A percentile compares a stretch with the other conserved stretches of the same genome.
phyloP scores from a whole-genome alignment of 2,329 filamentous ascomycete species.

The Endoconidiophora polonica region DNA sequence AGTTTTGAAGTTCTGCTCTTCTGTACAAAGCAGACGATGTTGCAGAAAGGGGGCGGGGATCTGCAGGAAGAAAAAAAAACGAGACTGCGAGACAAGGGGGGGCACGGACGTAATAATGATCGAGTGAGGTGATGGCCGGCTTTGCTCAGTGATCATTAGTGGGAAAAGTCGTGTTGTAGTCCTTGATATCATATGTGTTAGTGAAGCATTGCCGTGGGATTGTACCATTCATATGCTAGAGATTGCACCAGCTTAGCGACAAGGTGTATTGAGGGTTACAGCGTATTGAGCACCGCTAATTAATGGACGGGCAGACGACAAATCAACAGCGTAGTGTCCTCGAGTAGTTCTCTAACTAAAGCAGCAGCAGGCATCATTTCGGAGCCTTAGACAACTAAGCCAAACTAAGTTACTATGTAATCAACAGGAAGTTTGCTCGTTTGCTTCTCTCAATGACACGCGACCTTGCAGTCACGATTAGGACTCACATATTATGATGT shows the following conservation, averaged over 20 bases:
- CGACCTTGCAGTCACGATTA: not conserved
- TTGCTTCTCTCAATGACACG: not conserved
- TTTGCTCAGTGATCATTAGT: not conserved
- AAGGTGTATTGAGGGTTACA: too few species aligned
- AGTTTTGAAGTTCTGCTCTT: not conserved
- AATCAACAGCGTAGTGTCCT: too few species aligned
- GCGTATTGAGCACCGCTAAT: too few species aligned
- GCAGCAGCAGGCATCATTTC: too few species aligned
- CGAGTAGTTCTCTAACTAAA: too few species aligned
- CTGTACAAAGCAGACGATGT: not conserved
- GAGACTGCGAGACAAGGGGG: not conserved
- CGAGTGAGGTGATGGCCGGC: not conserved
- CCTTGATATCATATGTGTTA: too few species aligned
- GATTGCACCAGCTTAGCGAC: too few species aligned
- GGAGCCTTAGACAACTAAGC: too few species aligned
- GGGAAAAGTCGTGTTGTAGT: too few species aligned
- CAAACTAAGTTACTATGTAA: not conserved
- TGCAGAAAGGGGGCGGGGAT: slow-evolving; percentile 2
- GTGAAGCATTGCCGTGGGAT: too few species aligned
- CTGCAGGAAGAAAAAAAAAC: not conserved
- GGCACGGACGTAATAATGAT: not conserved
- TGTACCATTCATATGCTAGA: too few species aligned
- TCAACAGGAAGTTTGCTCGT: not conserved
- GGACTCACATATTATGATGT: not conserved
- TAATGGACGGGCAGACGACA: too few species aligned